Evolutionary conservation across 352 stramenopile species (phyloP).

Genomic region (Globisporangium okanoganense): DNA sequence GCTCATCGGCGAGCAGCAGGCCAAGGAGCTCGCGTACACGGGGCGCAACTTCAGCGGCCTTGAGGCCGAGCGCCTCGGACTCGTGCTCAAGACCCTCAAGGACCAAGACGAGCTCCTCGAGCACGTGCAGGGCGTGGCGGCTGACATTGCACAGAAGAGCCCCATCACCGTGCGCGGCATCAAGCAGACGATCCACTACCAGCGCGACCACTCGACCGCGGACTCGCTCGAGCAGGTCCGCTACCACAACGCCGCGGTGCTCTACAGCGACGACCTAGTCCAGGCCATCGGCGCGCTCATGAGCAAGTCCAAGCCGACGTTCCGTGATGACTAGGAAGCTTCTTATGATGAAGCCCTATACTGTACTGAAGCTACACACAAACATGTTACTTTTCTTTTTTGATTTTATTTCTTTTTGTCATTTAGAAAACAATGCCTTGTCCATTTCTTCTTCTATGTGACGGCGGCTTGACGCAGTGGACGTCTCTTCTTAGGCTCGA

Average conservation of each 20-base stretch:
- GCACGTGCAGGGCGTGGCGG: constrained; percentile 52
- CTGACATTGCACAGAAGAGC: constrained; percentile 76
- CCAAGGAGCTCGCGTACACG: constrained; percentile 85
- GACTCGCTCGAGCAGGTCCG: constrained; percentile 77
- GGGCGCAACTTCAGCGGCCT: constrained; percentile 72
- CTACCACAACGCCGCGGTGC: constrained; percentile 80
- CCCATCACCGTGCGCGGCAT: constrained; percentile 84
- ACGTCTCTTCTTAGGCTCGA: constrained; percentile 3
- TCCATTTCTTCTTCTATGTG: constrained; percentile 8
- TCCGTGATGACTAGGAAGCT: constrained; percentile 55
- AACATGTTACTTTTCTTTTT: constrained; percentile 7
- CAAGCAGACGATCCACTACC: constrained; percentile 87
- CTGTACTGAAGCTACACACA: background rate
- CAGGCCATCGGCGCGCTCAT: constrained; percentile 69
- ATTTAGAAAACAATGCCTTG: constrained; percentile 4
- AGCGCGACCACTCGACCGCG: constrained; percentile 77
- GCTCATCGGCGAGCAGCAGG: constrained; percentile 78
- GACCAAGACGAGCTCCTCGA: constrained; percentile 54
- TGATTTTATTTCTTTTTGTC: constrained; percentile 3
- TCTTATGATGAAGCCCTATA: background rate
- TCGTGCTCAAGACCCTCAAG: constrained; percentile 71
- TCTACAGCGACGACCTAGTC: constrained; percentile 84
- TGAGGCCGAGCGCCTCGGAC: constrained; percentile 70
- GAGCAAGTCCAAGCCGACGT: constrained; percentile 59
- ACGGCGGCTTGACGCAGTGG: background rate